phyloP scores from a whole-genome alignment of 371 early-diverging fungal genomes.

The Mortierella sp. region DNA sequence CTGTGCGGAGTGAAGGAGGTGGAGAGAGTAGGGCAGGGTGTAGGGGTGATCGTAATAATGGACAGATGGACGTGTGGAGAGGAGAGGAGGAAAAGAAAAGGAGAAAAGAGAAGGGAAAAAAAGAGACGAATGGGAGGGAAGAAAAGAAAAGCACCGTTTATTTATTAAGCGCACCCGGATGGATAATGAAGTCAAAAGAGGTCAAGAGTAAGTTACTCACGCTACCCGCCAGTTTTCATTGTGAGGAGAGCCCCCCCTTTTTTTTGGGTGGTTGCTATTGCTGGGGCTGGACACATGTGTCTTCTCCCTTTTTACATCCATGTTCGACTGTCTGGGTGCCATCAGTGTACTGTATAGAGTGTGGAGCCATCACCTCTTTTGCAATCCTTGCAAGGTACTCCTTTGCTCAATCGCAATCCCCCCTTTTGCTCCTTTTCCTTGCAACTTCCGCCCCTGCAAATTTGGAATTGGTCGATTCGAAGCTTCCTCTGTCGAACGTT shows the following conservation, averaged over 20 bases:
- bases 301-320: too few species aligned
- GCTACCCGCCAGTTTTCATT: too few species aligned
- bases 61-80: background rate
- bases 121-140: background rate
- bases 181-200: too few species aligned
- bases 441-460: background rate
- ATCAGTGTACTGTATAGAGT: too few species aligned
- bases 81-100: background rate
- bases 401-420: too few species aligned
- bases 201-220: too few species aligned
- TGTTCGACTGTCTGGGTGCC: too few species aligned
- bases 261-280: too few species aligned
- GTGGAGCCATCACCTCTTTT: too few species aligned
- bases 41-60: background rate
- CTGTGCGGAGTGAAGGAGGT: background rate
- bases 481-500: slow-evolving; percentile 48
- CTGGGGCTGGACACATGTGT: too few species aligned
- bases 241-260: too few species aligned
- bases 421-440: background rate
- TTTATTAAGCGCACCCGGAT: background rate
- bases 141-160: background rate
- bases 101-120: background rate
- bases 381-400: too few species aligned
- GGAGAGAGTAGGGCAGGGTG: background rate
- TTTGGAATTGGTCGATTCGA: slow-evolving; percentile 49